Conservation (phyloP, 2,329 filamentous ascomycete species). For the Fusarium tricinctum region DNA sequence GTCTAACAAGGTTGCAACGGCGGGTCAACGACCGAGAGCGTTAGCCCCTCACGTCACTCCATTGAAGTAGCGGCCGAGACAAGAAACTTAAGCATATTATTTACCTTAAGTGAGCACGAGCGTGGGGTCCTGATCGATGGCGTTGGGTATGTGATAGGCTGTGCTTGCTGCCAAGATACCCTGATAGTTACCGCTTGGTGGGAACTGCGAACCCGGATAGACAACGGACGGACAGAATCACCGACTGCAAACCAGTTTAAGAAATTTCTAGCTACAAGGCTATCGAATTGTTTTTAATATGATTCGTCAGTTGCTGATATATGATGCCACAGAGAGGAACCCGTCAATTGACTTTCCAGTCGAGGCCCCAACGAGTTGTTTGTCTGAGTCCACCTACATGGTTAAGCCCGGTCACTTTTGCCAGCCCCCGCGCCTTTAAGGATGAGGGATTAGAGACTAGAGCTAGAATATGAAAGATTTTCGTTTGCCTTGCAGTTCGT, state of each 20-base stretch:
- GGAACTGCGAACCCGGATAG: conserved; percentile 48
- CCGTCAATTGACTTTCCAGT: neutral
- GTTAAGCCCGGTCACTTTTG: neutral
- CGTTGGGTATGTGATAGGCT: neutral
- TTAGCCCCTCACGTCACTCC: conserved; percentile 7
- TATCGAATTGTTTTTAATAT: neutral
- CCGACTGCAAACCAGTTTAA: conserved; percentile 6
- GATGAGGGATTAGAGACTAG: neutral
- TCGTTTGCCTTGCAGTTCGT: neutral
- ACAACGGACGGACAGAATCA: conserved; percentile 16
- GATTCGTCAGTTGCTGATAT: conserved; percentile 26
- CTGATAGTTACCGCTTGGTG: conserved; percentile 43
- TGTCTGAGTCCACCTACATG: neutral
- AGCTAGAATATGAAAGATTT: neutral
- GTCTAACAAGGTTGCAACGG: conserved; percentile 17
- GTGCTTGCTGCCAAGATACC: conserved; percentile 35
- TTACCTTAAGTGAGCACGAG: conserved; percentile 37
- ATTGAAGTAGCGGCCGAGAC: neutral
- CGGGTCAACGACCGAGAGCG: neutral
- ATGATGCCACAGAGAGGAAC: conserved; percentile 13
- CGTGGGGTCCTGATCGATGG: conserved; percentile 7
- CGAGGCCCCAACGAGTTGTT: conserved; percentile 1
- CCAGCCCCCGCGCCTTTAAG: conserved; percentile 21
- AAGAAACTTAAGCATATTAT: conserved; percentile 47
- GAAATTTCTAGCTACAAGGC: neutral